Conservation (phyloP, 2,329 filamentous ascomycete genomes). For the Hypomyces perniciosus region DNA sequence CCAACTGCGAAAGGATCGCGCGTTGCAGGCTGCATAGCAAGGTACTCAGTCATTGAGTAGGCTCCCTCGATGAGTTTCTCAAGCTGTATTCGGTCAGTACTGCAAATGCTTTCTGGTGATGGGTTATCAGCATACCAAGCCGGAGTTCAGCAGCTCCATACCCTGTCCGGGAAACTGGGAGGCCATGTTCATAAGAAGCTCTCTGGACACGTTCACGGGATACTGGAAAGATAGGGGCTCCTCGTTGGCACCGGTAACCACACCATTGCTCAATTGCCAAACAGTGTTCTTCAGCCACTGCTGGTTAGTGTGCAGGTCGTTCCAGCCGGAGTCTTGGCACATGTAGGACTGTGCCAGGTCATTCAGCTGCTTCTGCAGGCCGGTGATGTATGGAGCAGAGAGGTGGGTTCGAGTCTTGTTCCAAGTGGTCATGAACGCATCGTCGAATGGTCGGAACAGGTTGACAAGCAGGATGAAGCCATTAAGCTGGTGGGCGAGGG, state of each 20-base stretch:
- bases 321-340: constrained; percentile 47
- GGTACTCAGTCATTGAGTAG: constrained; percentile 65
- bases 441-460: constrained; percentile 61
- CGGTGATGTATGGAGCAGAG: constrained; percentile 49
- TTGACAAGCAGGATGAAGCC: constrained; percentile 56
- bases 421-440: constrained; percentile 58
- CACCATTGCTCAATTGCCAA: constrained; percentile 57
- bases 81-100: constrained; percentile 40
- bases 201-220: constrained; percentile 55
- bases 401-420: constrained; percentile 57
- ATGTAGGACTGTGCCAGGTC: constrained; percentile 49
- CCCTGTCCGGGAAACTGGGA: constrained; percentile 65
- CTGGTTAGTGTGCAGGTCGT: constrained; percentile 53
- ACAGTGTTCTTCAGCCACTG: constrained; percentile 59
- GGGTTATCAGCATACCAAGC: constrained; percentile 50
- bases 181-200: constrained; percentile 59
- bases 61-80: constrained; percentile 77
- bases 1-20: constrained; percentile 58
- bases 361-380: constrained; percentile 57
- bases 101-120: background rate
- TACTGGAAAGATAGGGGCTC: constrained; percentile 57
- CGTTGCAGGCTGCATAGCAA: constrained; percentile 57
- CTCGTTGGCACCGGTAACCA: constrained; percentile 39
- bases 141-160: constrained; percentile 69
- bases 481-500: constrained; percentile 45